Base-by-base conservation (phyloP, 2,329 filamentous ascomycete species). In the Aspergillus sp. region DNA sequence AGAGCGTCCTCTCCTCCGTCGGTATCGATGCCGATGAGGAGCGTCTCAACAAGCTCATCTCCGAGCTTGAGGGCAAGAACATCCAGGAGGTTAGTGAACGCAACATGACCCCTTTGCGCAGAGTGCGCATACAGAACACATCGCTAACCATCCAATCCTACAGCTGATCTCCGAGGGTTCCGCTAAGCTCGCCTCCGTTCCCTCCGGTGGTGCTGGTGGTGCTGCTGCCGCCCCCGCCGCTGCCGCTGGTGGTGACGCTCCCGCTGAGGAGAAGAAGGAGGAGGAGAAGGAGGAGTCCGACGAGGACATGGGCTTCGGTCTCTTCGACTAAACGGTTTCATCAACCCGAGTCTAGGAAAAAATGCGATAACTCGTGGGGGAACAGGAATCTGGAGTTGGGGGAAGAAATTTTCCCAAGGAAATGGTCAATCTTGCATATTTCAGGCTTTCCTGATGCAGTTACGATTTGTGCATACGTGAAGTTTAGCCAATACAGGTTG, bases 131-230 rank as follows among this genome's bases (percentile, higher is more conserved):
- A 50, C 46, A 10, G 39, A 20, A 36, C 59, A n/a, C 20, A n/a
- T 42, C 6, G 71, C 67, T 69, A 22, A 66, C 54, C 42, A 7
- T 45, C 52, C 36, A 11, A 20, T 54, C 36, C 6, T 66, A 65
- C 72, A 98, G 95, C 84, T 99, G 82, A 97, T 99, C 80, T 74
- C 91, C 74, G 87, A 93, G 82, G 95, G 95, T 78, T 87, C 90
- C 69, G 76, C 84, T 81, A 99, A 99, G 89, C 92, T 99, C 75
- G 95, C 95, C 73, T 97, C 94, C 82, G 94, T 99, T 77, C 93
- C 95, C 81, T 92, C 91, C 75, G 95, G 93, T 75, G 93, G 93
- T 81, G 86, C 84, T 76, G 83, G 82, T 74, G 84, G 83, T 73
- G 85, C 65, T 62, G 63, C 69, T 55, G 59, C 71, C 53, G 57